Evolutionary conservation across 345 rosid species (phyloP).

Genomic region (Odontarrhena argentea): DNA sequence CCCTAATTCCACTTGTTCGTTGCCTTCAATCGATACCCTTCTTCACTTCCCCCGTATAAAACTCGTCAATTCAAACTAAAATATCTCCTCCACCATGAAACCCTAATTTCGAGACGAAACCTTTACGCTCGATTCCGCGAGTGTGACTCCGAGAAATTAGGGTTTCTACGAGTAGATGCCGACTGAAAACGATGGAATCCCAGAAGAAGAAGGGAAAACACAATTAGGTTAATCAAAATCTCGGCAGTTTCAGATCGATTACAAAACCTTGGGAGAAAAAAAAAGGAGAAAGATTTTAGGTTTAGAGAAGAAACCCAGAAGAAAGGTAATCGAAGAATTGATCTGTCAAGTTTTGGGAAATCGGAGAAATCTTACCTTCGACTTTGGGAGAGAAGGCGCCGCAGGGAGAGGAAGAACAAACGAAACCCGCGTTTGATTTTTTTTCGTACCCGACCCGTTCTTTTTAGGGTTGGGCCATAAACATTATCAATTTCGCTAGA

Average conservation of each 20-base stretch:
- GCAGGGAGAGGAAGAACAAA: slow-evolving; percentile 28
- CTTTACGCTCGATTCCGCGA: slow-evolving; percentile 23
- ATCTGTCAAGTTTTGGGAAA: not conserved
- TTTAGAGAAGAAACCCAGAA: not conserved
- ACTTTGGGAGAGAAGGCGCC: slow-evolving; percentile 38
- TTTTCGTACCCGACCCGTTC: slow-evolving; percentile 38
- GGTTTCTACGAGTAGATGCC: slow-evolving; percentile 24
- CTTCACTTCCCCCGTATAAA: slow-evolving; percentile 11
- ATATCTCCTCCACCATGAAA: slow-evolving; percentile 25
- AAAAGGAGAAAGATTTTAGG: slow-evolving; percentile 5
- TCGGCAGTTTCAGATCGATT: slow-evolving; percentile 25
- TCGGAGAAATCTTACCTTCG: slow-evolving; percentile 32
- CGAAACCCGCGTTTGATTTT: slow-evolving; percentile 27
- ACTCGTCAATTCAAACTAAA: not conserved
- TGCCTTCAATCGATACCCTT: slow-evolving; percentile 20
- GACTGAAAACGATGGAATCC: not conserved
- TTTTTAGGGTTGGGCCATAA: slow-evolving; percentile 35
- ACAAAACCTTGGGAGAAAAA: not conserved
- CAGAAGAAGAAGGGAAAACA: slow-evolving; percentile 4
- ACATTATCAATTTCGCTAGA: not conserved
- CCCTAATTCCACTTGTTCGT: slow-evolving; percentile 42
- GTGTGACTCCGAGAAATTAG: slow-evolving; percentile 30
- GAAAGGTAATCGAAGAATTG: not conserved
- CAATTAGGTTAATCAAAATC: slow-evolving; percentile 34
- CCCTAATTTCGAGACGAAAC: slow-evolving; percentile 49